phyloP scores from a whole-genome alignment of 2,329 filamentous ascomycete species.

The Diplodia mutila region DNA sequence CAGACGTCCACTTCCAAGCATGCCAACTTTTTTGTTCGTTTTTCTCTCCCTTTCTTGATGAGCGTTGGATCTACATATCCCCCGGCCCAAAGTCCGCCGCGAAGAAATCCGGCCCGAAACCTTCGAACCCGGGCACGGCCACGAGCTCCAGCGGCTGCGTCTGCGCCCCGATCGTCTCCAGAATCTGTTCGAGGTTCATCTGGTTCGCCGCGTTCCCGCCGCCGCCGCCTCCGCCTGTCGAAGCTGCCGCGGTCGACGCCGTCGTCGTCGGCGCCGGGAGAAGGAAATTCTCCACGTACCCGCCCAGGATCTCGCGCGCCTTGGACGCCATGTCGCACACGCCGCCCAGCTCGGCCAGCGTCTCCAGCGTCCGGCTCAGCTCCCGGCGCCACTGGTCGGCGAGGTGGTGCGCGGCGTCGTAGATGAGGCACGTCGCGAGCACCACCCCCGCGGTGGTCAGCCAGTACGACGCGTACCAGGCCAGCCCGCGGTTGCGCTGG shows the following conservation, averaged over 20 bases:
- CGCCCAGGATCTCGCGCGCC: background rate
- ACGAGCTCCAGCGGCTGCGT: conserved; percentile 2
- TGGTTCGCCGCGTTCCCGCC: background rate
- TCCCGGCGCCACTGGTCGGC: background rate
- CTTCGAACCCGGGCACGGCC: background rate
- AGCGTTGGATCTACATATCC: background rate
- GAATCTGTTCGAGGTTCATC: background rate
- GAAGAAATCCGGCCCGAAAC: background rate
- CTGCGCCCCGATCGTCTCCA: background rate
- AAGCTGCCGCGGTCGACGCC: no score
- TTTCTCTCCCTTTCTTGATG: background rate
- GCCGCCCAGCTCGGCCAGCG: background rate
- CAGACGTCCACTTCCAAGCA: no score
- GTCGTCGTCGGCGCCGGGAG: no score
- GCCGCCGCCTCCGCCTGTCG: no score
- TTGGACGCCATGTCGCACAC: background rate
- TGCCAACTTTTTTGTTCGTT: background rate
- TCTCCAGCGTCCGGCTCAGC: background rate
- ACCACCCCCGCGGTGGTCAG: background rate
- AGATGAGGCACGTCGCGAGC: background rate
- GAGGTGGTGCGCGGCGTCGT: background rate
- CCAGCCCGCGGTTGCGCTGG: background rate
- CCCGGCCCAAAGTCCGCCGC: background rate
- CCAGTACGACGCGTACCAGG: conserved; percentile 12
- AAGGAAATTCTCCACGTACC: background rate